Evolutionary conservation across 345 rosid genomes (phyloP).

Genomic region (Boechera retrofracta): DNA sequence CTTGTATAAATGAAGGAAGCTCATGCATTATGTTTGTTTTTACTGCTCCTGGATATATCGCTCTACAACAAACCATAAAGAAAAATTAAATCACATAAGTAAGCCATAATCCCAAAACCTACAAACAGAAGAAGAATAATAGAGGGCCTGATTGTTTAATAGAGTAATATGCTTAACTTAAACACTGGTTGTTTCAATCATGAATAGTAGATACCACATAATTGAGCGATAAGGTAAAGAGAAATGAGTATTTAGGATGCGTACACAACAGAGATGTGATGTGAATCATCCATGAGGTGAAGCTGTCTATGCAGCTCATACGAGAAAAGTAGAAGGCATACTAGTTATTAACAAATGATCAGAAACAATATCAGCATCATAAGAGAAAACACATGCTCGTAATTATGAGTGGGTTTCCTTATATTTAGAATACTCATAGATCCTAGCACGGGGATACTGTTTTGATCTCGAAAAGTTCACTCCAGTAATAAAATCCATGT

Average conservation of each 20-base stretch:
- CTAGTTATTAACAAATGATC: too few species aligned
- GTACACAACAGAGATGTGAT: conserved; percentile 46
- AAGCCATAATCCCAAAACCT: not conserved
- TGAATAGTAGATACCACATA: not conserved
- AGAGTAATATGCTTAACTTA: not conserved
- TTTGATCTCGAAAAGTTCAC: conserved; percentile 53
- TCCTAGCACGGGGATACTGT: conserved; percentile 65
- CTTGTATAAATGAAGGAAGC: too few species aligned
- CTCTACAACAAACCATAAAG: too few species aligned
- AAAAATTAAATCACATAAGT: not conserved
- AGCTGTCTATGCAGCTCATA: too few species aligned
- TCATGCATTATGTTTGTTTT: too few species aligned
- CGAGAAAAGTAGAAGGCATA: too few species aligned
- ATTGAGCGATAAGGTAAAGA: not conserved
- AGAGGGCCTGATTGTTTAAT: not conserved
- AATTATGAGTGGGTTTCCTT: too few species aligned
- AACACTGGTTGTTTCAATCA: not conserved
- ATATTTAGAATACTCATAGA: conserved; percentile 6
- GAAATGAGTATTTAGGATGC: conserved; percentile 36
- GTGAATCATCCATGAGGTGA: too few species aligned
- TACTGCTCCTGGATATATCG: too few species aligned
- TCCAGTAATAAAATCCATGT: conserved; percentile 67
- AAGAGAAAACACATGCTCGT: too few species aligned
- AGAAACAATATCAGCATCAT: too few species aligned
- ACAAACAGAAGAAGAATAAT: not conserved